A percentile compares a stretch with the other conserved stretches of the same genome.
Evolutionary conservation across 129 eudicot species (phyloP).

Genomic region (Artemisia tridentata): DNA sequence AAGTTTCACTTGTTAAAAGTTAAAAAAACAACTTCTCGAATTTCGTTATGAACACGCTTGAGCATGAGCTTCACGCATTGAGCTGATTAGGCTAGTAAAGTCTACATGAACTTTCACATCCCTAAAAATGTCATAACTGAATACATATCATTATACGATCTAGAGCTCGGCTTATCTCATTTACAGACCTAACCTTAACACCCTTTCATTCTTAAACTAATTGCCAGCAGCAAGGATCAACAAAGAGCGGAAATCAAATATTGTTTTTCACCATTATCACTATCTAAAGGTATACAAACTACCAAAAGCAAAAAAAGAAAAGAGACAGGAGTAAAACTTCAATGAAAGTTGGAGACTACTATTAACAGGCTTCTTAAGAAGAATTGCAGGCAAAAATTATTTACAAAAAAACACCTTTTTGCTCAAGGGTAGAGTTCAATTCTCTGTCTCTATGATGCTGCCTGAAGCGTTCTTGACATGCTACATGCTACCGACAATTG

Average conservation of each 20-base stretch:
- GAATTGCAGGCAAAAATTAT: constrained; percentile 15
- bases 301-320: not conserved
- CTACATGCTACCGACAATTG: constrained; percentile 34
- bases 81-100: too few species aligned
- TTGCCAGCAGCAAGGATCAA: too few species aligned
- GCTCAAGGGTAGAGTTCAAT: constrained; percentile 2
- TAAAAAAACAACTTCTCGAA: too few species aligned
- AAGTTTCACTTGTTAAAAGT: too few species aligned
- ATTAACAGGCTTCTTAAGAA: not conserved
- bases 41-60: too few species aligned
- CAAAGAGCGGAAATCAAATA: too few species aligned
- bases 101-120: too few species aligned
- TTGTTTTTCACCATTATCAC: not conserved
- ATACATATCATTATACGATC: too few species aligned
- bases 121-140: not conserved
- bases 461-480: constrained; percentile 20
- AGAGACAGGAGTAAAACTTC: not conserved
- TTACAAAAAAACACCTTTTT: constrained; percentile 27
- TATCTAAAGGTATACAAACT: not conserved
- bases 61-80: too few species aligned
- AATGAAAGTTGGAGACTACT: not conserved
- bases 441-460: constrained; percentile 19
- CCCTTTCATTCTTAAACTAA: too few species aligned
- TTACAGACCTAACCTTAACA: too few species aligned
- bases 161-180: too few species aligned